Evolutionary conservation across 345 rosid genomes (phyloP).

Genomic region (Aquilaria malaccensis): DNA sequence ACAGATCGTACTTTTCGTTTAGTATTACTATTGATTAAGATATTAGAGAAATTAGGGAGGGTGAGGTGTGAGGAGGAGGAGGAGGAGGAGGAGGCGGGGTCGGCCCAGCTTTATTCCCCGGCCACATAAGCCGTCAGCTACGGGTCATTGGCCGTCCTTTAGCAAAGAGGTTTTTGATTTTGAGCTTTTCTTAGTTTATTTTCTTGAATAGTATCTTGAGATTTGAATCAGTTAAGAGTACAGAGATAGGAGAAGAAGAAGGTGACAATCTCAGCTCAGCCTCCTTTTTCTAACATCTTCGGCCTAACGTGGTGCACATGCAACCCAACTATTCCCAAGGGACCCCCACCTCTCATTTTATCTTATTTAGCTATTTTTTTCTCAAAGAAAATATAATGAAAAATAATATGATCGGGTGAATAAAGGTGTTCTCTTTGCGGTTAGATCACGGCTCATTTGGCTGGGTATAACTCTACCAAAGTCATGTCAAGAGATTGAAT

Average conservation of each 20-base stretch:
- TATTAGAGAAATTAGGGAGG: constrained; percentile 7
- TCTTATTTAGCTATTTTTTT: not conserved
- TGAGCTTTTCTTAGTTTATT: not conserved
- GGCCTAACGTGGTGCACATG: constrained; percentile 47
- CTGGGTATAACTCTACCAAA: too few relatives aligned
- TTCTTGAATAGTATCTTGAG: not conserved
- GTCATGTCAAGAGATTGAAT: too few relatives aligned
- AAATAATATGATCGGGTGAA: too few relatives aligned
- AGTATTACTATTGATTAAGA: too few relatives aligned
- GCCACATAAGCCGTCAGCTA: constrained; percentile 49
- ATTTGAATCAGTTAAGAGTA: too few relatives aligned
- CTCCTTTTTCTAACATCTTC: constrained; percentile 17
- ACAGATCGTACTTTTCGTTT: too few relatives aligned
- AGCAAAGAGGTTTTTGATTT: constrained; percentile 45
- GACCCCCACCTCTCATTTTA: constrained; percentile 2
- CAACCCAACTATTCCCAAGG: constrained; percentile 19
- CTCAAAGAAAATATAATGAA: too few relatives aligned
- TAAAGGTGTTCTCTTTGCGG: too few relatives aligned
- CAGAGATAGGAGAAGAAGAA: not conserved
- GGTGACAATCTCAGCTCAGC: constrained; percentile 30
- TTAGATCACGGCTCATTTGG: too few relatives aligned
- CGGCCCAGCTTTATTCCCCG: constrained; percentile 44
- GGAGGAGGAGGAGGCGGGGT: constrained; percentile 7
- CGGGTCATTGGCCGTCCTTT: constrained; percentile 30
- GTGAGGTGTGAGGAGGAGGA: too few relatives aligned